A percentile compares a stretch with the other conserved stretches of the same genome.
phyloP scores from a whole-genome alignment of 129 eudicot species.

The Lactuca sativa region DNA sequence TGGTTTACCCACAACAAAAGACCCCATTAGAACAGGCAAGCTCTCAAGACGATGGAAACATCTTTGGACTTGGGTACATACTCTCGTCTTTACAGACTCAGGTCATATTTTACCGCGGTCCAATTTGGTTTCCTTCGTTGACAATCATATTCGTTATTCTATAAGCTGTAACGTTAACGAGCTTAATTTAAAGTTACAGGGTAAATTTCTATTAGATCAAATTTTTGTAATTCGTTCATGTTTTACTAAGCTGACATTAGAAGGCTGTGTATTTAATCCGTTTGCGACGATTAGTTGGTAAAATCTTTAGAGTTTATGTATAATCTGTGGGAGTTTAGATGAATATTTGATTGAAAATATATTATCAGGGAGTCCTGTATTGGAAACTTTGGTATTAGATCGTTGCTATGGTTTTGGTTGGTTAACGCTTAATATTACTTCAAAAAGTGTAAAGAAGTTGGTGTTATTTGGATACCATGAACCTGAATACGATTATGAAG shows the following conservation, averaged over 20 bases:
- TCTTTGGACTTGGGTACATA: constrained; percentile 13
- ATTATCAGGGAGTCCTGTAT: not conserved
- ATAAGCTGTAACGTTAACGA: not conserved
- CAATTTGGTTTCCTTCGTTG: not conserved
- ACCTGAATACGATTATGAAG: not conserved
- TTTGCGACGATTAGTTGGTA: not conserved
- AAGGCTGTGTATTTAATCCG: not conserved
- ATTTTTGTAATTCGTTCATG: not conserved
- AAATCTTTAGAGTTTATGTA: not conserved
- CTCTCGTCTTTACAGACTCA: not conserved
- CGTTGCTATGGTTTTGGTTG: not conserved
- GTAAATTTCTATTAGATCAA: not conserved
- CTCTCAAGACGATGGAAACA: constrained; percentile 26
- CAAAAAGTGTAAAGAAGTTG: not conserved
- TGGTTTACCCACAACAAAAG: constrained; percentile 25
- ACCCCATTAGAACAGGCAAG: constrained; percentile 19
- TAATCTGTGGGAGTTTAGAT: not conserved
- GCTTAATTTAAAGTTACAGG: not conserved
- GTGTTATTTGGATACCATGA: not conserved
- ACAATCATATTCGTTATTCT: not conserved
- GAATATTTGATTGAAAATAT: not conserved
- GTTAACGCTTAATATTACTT: not conserved
- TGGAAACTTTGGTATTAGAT: not conserved
- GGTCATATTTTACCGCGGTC: too few relatives aligned
- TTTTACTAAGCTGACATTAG: too few relatives aligned